A percentile compares a stretch with the other conserved stretches of the same genome.
phyloP scores from a whole-genome alignment of 768 basidiomycete species.

The Leccinum incarnatum region DNA sequence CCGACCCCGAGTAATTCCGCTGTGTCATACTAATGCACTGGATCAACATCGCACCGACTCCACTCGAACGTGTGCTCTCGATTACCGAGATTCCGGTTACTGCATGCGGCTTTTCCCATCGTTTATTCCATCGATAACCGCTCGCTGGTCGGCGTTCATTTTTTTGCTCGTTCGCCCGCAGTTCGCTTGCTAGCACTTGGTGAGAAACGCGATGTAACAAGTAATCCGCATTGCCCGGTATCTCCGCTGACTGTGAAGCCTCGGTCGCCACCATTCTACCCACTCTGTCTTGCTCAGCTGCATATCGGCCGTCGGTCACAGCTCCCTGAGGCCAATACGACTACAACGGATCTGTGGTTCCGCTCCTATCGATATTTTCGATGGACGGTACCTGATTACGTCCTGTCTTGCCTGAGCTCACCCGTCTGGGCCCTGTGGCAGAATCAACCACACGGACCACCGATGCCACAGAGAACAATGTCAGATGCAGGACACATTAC shows the following conservation, averaged over 20 bases:
- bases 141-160: background rate
- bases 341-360: background rate
- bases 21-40: background rate
- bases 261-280: background rate
- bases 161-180: background rate
- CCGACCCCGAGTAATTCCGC: constrained; percentile 8
- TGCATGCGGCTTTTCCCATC: background rate
- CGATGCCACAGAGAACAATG: background rate
- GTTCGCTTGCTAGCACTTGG: background rate
- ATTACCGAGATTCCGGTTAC: background rate
- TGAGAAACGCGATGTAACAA: background rate
- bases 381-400: background rate
- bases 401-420: background rate
- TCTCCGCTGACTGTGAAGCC: background rate
- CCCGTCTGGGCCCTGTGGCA: background rate
- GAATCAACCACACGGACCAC: background rate
- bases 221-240: background rate
- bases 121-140: background rate
- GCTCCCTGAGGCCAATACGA: background rate
- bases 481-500: background rate
- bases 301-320: background rate
- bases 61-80: constrained; percentile 10
- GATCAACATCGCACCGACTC: constrained; percentile 5
- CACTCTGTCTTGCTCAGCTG: constrained; percentile 4
- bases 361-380: background rate